Base-by-base conservation (phyloP, 495 filamentous ascomycete genomes). In the Penicillium maclennaniae region DNA sequence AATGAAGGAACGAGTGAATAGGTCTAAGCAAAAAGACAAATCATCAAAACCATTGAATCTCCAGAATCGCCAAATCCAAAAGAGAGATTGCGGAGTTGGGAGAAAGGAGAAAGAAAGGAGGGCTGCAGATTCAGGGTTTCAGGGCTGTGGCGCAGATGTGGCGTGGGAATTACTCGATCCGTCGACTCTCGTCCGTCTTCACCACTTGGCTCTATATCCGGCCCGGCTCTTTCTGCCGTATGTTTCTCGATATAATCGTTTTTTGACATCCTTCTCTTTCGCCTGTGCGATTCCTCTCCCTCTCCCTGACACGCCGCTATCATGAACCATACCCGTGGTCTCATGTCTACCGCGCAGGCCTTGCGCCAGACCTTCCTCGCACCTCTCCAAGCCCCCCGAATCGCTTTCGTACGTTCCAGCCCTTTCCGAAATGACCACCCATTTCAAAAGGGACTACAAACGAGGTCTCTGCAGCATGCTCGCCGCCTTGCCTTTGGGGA, bases 241-340 rank as follows among this genome's bases (percentile, higher is more conserved):
- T 34, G 31, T 10, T 12, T 34, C 9, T 34, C 10, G 10, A 34
- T 34, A 34, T 12, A 1, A 4, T 34, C 31, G 15, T 34, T 34
- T 34, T 2, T 12, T 40, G 38, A 17, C 20, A n/a, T 40, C 14
- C 2, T 39, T 15, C 37, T 39, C 10, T 39, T 12, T 31, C 27
- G 2, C 9, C 27, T 6, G 1, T 31, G 10, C 31, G 31, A 34
- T 34, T 1, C 31, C 25, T 40, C 39, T 16, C 1, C 23, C 16
- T 25, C 38, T 25, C 38, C 43, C 23, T 14, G 10, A 46, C 9
- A 3, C 48, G 14, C 26, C 39, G 27, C 7, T 51, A 63, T 46
- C 17, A 76, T 76, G 73, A 69, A 66, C 47, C 69, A 74, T 56
- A 65, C 62, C n/a, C 66, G 70, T 36, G 59, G 65, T 42, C 67